A percentile compares a stretch with the other conserved stretches of the same genome.
phyloP scores from a whole-genome alignment of 2,329 filamentous ascomycete genomes.

The Aureobasidium subglaciale region DNA sequence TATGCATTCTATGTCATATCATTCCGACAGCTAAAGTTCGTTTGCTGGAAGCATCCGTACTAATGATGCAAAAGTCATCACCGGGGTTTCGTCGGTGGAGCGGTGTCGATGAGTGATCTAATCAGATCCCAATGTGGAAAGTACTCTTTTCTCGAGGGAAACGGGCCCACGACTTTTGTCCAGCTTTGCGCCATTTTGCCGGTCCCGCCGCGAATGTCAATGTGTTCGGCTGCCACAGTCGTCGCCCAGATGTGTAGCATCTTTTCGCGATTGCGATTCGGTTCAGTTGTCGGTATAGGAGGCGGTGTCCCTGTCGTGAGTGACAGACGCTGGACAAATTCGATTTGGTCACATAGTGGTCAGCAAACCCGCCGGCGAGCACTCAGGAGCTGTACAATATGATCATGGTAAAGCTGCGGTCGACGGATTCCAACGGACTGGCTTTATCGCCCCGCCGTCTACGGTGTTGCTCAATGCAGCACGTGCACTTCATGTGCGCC shows the following conservation, averaged over 20 bases:
- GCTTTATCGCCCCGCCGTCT: neutral
- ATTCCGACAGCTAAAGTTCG: too few relatives aligned
- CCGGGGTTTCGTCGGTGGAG: too few relatives aligned
- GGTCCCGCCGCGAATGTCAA: too few relatives aligned
- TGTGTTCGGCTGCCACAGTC: conserved; percentile 6
- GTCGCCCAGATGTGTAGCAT: conserved; percentile 11
- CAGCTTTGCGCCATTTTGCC: too few relatives aligned
- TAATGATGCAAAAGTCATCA: too few relatives aligned
- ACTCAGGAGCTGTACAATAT: conserved; percentile 16
- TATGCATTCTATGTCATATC: too few relatives aligned
- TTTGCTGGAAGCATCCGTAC: too few relatives aligned
- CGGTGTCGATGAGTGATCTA: too few relatives aligned
- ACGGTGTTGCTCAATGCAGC: conserved; percentile 11
- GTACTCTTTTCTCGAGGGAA: too few relatives aligned
- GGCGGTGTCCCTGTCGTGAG: conserved; percentile 12
- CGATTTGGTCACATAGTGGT: conserved; percentile 16
- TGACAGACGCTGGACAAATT: neutral
- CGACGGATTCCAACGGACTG: conserved; percentile 5
- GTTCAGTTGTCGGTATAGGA: conserved; percentile 17
- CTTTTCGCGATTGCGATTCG: conserved; percentile 14
- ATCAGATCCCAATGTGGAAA: too few relatives aligned
- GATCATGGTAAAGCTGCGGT: conserved; percentile 14
- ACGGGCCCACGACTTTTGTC: too few relatives aligned
- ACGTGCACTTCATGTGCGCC: neutral
- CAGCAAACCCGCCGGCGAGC: neutral